A percentile compares a stretch with the other conserved stretches of the same genome.
Evolutionary conservation across 2,329 filamentous ascomycete genomes (phyloP).

Genomic region (Cladosporium velox): DNA sequence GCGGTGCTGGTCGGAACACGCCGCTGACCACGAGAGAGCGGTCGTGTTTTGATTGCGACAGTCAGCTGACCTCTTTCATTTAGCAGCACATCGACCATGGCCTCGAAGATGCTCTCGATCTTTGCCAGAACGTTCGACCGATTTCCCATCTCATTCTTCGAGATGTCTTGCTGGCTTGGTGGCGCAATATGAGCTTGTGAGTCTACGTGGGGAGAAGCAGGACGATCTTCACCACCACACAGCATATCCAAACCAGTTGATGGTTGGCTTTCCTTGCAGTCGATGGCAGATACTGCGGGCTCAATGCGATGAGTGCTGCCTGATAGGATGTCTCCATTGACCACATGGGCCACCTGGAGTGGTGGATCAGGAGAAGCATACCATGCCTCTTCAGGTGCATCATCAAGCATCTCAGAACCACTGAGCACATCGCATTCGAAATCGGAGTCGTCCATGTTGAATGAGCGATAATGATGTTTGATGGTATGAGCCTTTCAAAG

Average conservation of each 20-base stretch:
- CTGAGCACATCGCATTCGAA: background rate
- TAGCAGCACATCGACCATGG: conserved; percentile 52
- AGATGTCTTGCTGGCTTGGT: background rate
- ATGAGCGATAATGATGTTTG: background rate
- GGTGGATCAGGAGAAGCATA: background rate
- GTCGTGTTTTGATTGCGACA: conserved; percentile 50
- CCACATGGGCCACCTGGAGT: background rate
- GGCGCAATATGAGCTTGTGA: background rate
- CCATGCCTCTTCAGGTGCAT: background rate
- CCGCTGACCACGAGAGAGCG: conserved; percentile 33
- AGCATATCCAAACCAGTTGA: background rate
- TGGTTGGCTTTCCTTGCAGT: no score
- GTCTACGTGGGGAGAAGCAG: background rate
- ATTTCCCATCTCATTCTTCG: background rate
- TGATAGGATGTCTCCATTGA: background rate
- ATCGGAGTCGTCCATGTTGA: conserved; percentile 5
- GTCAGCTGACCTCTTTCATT: conserved; percentile 48
- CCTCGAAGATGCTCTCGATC: conserved; percentile 59
- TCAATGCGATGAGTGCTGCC: background rate
- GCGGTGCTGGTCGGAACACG: conserved; percentile 33
- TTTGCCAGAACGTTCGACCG: conserved; percentile 47
- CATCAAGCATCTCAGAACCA: conserved; percentile 6
- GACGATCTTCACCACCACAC: background rate
- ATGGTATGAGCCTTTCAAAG: background rate
- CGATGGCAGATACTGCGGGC: background rate